phyloP scores from a whole-genome alignment of 495 filamentous ascomycete species.

The Parachaetomium inaequale region DNA sequence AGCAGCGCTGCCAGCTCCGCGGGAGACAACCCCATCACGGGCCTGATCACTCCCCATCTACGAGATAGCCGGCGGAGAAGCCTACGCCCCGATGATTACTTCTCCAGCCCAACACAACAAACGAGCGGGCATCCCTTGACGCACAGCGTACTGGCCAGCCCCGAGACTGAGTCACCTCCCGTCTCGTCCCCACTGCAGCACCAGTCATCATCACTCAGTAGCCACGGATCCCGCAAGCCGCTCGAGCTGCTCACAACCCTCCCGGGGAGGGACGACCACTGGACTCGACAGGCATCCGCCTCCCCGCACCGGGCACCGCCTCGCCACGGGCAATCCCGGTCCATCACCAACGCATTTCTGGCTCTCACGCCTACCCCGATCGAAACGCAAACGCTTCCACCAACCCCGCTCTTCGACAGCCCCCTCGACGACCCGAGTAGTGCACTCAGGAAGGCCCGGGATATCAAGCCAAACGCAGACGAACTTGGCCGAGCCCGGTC shows the following conservation, averaged over 20 bases:
- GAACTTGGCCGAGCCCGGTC: slow-evolving; percentile 49
- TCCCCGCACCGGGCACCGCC: slow-evolving; percentile 22
- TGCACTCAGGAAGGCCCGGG: slow-evolving; percentile 42
- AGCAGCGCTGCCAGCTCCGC: slow-evolving; percentile 58
- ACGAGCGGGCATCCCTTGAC: slow-evolving; percentile 74
- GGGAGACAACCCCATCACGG: slow-evolving; percentile 42
- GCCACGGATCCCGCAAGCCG: slow-evolving; percentile 37
- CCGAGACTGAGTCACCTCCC: slow-evolving; percentile 41
- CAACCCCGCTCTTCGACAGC: slow-evolving; percentile 48
- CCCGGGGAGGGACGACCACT: slow-evolving; percentile 44
- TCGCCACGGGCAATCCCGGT: slow-evolving; percentile 41
- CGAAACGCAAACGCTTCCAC: slow-evolving; percentile 43
- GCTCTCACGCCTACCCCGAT: slow-evolving; percentile 35
- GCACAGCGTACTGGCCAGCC: slow-evolving; percentile 74
- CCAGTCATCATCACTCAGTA: slow-evolving; percentile 43
- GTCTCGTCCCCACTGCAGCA: slow-evolving; percentile 32
- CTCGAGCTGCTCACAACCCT: slow-evolving; percentile 39
- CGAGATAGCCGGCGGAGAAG: slow-evolving; percentile 62
- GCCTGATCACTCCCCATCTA: slow-evolving; percentile 35
- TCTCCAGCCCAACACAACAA: slow-evolving; percentile 41
- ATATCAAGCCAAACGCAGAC: slow-evolving; percentile 47
- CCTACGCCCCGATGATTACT: slow-evolving; percentile 68
- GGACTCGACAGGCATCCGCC: slow-evolving; percentile 30
- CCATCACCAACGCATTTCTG: slow-evolving; percentile 55
- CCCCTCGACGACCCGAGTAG: slow-evolving; percentile 38